Evolutionary conservation across 441 rosid species (phyloP), one percentile per base, ranked within the genome.

Genomic region (Arabidopsis hybrid): DNA sequence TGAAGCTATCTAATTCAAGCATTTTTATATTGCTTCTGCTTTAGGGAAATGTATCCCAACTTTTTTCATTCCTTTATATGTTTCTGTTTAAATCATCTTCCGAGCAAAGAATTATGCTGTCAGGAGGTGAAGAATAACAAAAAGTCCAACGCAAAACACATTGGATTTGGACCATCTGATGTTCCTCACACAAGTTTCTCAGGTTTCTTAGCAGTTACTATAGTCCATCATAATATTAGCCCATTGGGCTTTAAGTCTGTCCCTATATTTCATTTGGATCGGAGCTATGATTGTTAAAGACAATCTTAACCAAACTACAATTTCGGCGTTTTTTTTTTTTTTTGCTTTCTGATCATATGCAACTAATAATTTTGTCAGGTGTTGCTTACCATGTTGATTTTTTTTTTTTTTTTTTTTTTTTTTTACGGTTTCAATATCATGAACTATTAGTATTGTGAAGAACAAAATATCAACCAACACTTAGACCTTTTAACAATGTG

Each of bases 11-110:
- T 58, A 58, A 35, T 43, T 42, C 14, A 43, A 60, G 69, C 69
- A 75, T 69, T 68, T 75, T 75, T 62, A 55, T 56, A 75, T 75
- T 76, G 75, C 75, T 45, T 75, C 65, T 29, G 60, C 31, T 32
- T 62, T 69, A 6, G 34, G 70, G 6, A 55, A 51, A 43, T 51
- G n/a, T 3, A 60, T 34, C 49, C 2, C 47, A 74, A 26, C 47
- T 45, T 61, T 35, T 75, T 17, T 6, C 3, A 6, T 31, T 67
- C 18, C 63, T 60, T 74, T 57, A 21, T 50, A 18, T 60, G 21
- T 35, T 50, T 60, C 51, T 35, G 4, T 12, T 53, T 52, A 31
- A 35, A 10, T 59, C 3, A 57, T 40, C 29, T n/a, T 61, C 45
- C 3, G 60, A 31, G 71, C 46, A 76, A 76, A 70, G 71, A 76